Conservation (phyloP, 352 stramenopile species). For the Globisporangium carolinianum region DNA sequence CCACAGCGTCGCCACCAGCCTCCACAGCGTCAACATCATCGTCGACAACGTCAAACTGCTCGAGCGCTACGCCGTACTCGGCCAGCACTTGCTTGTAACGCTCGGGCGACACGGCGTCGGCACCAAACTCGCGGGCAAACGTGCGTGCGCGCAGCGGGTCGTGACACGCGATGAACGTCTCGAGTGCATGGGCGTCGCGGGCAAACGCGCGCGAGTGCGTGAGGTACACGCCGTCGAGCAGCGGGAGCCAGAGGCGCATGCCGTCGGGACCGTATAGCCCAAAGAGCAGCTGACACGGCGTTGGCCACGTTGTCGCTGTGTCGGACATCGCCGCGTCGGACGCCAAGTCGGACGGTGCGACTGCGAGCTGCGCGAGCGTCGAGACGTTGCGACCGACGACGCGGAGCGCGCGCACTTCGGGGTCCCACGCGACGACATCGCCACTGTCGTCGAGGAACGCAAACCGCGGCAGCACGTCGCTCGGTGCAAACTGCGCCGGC, state of each 20-base stretch:
- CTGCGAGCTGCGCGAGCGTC: constrained; percentile 39
- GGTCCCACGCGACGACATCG: constrained; percentile 74
- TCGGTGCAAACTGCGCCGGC: constrained; percentile 59
- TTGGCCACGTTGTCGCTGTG: constrained; percentile 29
- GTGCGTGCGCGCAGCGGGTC: constrained; percentile 78
- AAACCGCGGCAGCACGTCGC: constrained; percentile 65
- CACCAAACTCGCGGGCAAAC: constrained; percentile 77
- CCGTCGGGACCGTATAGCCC: constrained; percentile 68
- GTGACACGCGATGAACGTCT: constrained; percentile 72
- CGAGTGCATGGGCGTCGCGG: constrained; percentile 29
- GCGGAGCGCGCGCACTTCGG: constrained; percentile 57
- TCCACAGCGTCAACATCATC: constrained; percentile 5
- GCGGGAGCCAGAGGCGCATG: constrained; percentile 68
- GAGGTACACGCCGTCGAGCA: constrained; percentile 75
- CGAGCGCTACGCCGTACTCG: constrained; percentile 64
- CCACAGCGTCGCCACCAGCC: constrained; percentile 16
- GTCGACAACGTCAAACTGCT: constrained; percentile 26
- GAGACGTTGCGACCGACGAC: constrained; percentile 65
- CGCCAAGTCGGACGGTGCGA: constrained; percentile 31
- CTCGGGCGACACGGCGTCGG: constrained; percentile 45
- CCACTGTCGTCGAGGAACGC: constrained; percentile 42
- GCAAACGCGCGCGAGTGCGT: constrained; percentile 52
- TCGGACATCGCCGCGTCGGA: background rate
- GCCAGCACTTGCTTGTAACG: constrained; percentile 63
- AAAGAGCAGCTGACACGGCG: constrained; percentile 53